Conservation (phyloP, 495 filamentous ascomycete species). For the Jackrogersella minutella region DNA sequence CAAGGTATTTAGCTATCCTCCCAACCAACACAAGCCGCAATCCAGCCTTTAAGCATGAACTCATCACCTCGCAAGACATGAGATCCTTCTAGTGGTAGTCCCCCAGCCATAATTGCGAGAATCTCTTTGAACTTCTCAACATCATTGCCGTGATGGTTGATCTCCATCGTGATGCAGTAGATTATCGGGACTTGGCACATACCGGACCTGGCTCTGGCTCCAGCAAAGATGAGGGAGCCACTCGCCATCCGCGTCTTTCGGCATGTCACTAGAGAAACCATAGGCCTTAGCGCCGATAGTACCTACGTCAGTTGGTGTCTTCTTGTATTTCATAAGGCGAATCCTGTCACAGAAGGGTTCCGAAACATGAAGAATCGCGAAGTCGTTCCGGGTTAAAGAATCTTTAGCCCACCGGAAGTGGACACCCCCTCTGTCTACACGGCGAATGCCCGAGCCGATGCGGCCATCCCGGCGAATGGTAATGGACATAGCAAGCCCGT, state of each 20-base stretch:
- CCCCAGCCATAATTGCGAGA: background rate
- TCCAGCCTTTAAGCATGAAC: background rate
- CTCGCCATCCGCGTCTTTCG: background rate
- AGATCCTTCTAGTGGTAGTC: background rate
- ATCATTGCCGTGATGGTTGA: constrained; percentile 3
- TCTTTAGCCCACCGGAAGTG: constrained; percentile 1
- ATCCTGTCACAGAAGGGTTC: background rate
- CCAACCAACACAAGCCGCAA: background rate
- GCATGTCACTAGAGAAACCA: background rate
- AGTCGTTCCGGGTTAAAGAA: too few species aligned
- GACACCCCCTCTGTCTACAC: background rate
- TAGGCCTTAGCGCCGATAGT: too few species aligned
- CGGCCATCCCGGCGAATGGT: background rate
- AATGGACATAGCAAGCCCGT: background rate
- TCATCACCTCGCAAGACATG: too few species aligned
- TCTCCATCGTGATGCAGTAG: background rate
- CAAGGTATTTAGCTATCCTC: too few species aligned
- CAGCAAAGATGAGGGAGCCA: background rate
- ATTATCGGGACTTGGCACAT: background rate
- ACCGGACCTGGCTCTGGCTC: background rate
- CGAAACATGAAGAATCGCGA: background rate
- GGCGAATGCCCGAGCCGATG: background rate
- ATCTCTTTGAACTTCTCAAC: background rate
- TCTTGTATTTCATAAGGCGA: background rate
- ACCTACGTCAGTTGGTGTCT: background rate